phyloP scores from a whole-genome alignment of 2,329 filamentous ascomycete genomes.

The Trichoderma hamatum region DNA sequence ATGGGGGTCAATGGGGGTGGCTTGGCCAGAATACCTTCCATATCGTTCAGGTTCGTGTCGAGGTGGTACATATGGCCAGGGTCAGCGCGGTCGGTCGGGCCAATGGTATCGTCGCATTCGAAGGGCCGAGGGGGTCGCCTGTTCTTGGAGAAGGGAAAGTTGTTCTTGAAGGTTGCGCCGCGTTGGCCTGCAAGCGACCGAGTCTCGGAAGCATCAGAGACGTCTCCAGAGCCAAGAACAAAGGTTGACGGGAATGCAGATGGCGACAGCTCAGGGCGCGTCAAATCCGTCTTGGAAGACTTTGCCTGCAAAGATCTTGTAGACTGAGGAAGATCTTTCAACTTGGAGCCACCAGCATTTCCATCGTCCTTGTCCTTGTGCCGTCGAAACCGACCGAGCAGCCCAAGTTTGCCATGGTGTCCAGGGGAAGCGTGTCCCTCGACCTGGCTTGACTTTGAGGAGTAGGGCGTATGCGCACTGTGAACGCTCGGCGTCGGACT shows the following conservation, averaged over 20 bases:
- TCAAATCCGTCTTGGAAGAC: constrained; percentile 52
- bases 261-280: constrained; percentile 45
- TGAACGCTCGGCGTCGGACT: constrained; percentile 80
- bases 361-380: constrained; percentile 60
- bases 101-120: constrained; percentile 63
- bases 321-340: constrained; percentile 56
- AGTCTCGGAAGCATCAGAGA: constrained; percentile 38
- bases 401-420: constrained; percentile 54
- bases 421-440: constrained; percentile 64
- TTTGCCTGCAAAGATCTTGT: constrained; percentile 57
- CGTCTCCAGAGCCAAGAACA: constrained; percentile 35
- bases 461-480: constrained; percentile 56
- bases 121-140: constrained; percentile 49
- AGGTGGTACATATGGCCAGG: constrained; percentile 71
- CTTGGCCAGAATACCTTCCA: constrained; percentile 85
- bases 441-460: constrained; percentile 51
- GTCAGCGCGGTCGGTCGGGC: constrained; percentile 62
- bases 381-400: constrained; percentile 55
- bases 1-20: constrained; percentile 72
- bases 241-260: constrained; percentile 42
- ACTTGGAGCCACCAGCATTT: constrained; percentile 38
- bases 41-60: constrained; percentile 85
- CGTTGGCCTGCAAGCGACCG: constrained; percentile 37
- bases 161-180: constrained; percentile 63
- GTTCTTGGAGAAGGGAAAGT: constrained; percentile 65